A percentile compares a stretch with the other conserved stretches of the same genome.
Conservation (phyloP, 176 grass and related monocot genomes). For the Aegilops bicornis region DNA sequence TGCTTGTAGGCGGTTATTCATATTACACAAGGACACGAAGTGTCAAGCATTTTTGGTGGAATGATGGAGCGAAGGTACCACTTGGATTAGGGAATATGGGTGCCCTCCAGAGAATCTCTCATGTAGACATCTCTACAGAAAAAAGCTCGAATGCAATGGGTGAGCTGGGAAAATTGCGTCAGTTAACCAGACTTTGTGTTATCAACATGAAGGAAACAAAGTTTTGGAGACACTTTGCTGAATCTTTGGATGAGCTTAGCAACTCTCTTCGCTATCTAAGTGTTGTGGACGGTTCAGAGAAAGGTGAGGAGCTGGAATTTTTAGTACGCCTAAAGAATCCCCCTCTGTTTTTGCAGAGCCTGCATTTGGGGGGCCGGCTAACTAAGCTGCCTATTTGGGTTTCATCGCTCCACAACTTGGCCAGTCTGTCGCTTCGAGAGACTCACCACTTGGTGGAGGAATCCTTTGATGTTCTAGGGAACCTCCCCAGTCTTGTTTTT, state of each 20-base stretch:
- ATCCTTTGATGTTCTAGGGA: background rate
- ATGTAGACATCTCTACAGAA: background rate
- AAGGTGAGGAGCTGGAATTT: background rate
- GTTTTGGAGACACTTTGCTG: background rate
- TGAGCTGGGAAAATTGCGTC: background rate
- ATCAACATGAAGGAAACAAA: background rate
- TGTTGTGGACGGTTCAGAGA: background rate
- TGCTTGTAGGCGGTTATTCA: background rate
- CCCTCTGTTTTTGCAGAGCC: background rate
- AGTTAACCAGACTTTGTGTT: slow-evolving; percentile 1
- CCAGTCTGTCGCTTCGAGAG: background rate
- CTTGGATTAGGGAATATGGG: background rate
- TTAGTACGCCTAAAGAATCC: background rate
- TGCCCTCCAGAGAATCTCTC: background rate
- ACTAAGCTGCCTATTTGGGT: background rate
- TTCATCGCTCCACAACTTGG: background rate
- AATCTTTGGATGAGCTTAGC: background rate
- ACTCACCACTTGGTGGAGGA: background rate
- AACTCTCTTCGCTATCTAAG: background rate
- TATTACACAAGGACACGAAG: background rate
- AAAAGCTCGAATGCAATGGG: background rate
- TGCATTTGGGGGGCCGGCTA: background rate
- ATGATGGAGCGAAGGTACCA: background rate
- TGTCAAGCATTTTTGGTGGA: background rate
- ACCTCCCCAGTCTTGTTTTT: slow-evolving; percentile 11